Evolutionary conservation across 805 yeast genomes (phyloP), one percentile per base, ranked within the genome.

Genomic region (Scheffersomyces spartinae): DNA sequence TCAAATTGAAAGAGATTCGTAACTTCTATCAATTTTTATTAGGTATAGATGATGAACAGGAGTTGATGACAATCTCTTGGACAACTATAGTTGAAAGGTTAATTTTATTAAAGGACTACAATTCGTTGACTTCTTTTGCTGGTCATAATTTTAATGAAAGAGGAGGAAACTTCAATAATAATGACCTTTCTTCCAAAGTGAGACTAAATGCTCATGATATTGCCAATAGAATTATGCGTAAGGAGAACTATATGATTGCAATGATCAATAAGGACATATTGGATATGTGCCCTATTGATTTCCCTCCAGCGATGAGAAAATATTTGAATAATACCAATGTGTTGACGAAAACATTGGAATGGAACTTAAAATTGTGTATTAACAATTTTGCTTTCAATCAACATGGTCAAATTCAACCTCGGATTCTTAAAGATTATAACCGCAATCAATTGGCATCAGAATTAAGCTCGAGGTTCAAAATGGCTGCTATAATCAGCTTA

Each of bases 181-280:
- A 30, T 31, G 86, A 79, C 43, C 60, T 74, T 31, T 75, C 70
- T 32, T 73, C 85, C 1, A 80, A 79, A 41, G 70, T 73, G 26
- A 62, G 86, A 35, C 63, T 91, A 27, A 88, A 82, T 42, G 94
- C 97, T 4, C 95, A 86, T 48, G 91, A 79, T 41, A 82, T 91
- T 26, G 97, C 96, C 9, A 93, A 91, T 45, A 62, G 98, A 31
- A 80, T 91, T 29, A 86, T 91, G 98, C 63, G 99, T 32, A 82
- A 76, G 38, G 98, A 91, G 33, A 91, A 91, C 45, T 91, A 86
- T 48, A 65, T 85, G 64, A 84, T 91, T 44, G 95, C 96, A 1
- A 52, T 91, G 37, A 74, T 82, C 41, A 86, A 84, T 50, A 81
- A 75, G 38, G 72, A 80, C 31, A 56, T 88, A 1, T 52, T 88